These are phyloP conservation scores for Microcyclospora tardicrescens DNA, from an alignment of 2,329 filamentous ascomycete genomes.

Conservation along the genomic window DNA sequence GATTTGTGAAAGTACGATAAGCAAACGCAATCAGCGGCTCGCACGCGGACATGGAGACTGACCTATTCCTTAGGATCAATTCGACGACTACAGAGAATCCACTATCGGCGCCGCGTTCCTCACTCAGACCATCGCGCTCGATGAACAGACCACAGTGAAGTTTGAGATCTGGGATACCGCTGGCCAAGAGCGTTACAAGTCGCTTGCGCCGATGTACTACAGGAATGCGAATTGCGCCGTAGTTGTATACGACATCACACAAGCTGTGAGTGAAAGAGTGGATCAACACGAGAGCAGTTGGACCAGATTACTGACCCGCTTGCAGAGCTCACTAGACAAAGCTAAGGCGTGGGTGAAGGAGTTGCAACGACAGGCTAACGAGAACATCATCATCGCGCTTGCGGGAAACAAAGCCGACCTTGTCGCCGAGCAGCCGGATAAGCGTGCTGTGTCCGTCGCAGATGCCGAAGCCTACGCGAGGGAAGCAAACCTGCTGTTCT, in stretches of 20 bases:
- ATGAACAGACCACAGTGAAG: constrained; percentile 97
- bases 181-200: constrained; percentile 98
- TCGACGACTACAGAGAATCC: constrained; percentile 94
- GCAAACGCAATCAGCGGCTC: background rate
- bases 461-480: constrained; percentile 92
- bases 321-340: constrained; percentile 88
- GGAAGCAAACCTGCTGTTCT: constrained; percentile 90
- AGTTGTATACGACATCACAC: constrained; percentile 98
- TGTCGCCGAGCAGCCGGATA: constrained; percentile 86
- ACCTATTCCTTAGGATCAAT: constrained; percentile 63
- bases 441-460: constrained; percentile 76
- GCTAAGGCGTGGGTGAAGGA: constrained; percentile 99
- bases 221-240: constrained; percentile 98
- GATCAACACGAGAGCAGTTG: too few relatives aligned
- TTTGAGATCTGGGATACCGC: constrained; percentile 99
- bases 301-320: constrained; percentile 1
- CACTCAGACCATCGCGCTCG: constrained; percentile 95
- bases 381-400: constrained; percentile 97
- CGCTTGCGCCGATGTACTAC: constrained; percentile 98
- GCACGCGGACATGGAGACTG: background rate
- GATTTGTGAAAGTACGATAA: constrained; percentile 80
- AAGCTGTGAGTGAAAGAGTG: constrained; percentile 57
- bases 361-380: constrained; percentile 94
- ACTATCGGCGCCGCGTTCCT: constrained; percentile 98
- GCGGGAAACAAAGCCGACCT: constrained; percentile 97